Conservation (phyloP, 1,284 basidiomycete species). For the Boletus holoroseus region DNA sequence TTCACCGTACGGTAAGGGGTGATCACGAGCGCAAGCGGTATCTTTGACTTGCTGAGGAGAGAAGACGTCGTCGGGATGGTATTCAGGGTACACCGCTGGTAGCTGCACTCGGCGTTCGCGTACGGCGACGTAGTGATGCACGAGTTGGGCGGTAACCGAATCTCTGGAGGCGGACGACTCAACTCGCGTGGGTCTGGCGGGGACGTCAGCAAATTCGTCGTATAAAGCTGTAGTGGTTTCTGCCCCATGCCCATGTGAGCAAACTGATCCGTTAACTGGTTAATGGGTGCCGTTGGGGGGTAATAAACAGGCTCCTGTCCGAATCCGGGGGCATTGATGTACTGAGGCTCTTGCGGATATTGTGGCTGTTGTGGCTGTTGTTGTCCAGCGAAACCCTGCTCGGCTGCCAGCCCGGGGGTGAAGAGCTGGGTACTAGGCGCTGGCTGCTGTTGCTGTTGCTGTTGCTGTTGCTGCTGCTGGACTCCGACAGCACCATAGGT, state of each 20-base stretch:
- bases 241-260: slow-evolving; percentile 77
- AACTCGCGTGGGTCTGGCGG: slow-evolving; percentile 88
- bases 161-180: slow-evolving; percentile 78
- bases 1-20: slow-evolving; percentile 87
- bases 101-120: slow-evolving; percentile 85
- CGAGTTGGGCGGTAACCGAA: slow-evolving; percentile 79
- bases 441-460: slow-evolving; percentile 35
- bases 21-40: slow-evolving; percentile 87
- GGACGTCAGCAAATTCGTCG: slow-evolving; percentile 83
- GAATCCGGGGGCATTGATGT: slow-evolving; percentile 49
- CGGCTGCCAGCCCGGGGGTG: slow-evolving; percentile 72
- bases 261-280: slow-evolving; percentile 80
- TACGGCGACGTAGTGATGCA: slow-evolving; percentile 76
- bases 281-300: slow-evolving; percentile 46
- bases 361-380: slow-evolving; percentile 41
- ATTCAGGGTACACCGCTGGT: slow-evolving; percentile 91
- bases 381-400: slow-evolving; percentile 59
- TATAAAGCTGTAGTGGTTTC: slow-evolving; percentile 71
- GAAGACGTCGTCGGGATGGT: slow-evolving; percentile 91
- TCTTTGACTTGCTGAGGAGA: slow-evolving; percentile 87
- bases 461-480: slow-evolving; percentile 34
- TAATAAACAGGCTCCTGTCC: slow-evolving; percentile 49
- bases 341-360: slow-evolving; percentile 53
- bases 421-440: slow-evolving; percentile 63
- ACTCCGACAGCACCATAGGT: slow-evolving; percentile 33